Evolutionary conservation across 495 filamentous ascomycete genomes (phyloP).

Genomic region (Aspergillus saccharolyticus): DNA sequence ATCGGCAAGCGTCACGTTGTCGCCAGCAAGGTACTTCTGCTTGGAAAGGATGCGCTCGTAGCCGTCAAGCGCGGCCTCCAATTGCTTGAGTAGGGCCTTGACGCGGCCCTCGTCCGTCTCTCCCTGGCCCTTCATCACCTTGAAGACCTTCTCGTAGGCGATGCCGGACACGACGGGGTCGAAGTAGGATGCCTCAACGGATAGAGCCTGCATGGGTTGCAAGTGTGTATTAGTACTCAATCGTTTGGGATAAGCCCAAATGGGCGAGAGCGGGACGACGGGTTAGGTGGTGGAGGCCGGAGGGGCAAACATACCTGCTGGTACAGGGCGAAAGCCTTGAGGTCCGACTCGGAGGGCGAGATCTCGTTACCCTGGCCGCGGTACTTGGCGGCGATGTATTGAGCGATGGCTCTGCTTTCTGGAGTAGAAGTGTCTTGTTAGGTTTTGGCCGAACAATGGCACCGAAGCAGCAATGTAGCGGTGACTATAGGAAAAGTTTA

Average conservation of each 20-base stretch:
- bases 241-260: too few relatives aligned
- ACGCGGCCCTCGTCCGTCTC: background rate
- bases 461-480: too few relatives aligned
- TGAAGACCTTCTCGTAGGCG: constrained; percentile 3
- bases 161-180: background rate
- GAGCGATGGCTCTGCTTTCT: constrained; percentile 1
- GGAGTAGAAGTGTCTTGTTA: background rate
- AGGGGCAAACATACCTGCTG: background rate
- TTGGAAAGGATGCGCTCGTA: constrained; percentile 1
- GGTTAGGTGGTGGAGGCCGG: background rate
- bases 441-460: too few relatives aligned
- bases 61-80: background rate
- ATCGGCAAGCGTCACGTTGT: background rate
- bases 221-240: background rate
- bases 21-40: background rate
- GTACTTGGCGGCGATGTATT: constrained; percentile 1
- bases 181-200: constrained; percentile 2
- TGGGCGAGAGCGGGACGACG: background rate
- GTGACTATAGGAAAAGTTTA: background rate
- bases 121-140: background rate
- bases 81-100: background rate
- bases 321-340: background rate
- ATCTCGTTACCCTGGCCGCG: constrained; percentile 2
- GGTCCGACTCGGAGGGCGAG: background rate
- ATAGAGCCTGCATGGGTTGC: background rate